These are phyloP conservation scores for Lantana camara DNA, from an alignment of 257 asterid species.

Conservation along the genomic window DNA sequence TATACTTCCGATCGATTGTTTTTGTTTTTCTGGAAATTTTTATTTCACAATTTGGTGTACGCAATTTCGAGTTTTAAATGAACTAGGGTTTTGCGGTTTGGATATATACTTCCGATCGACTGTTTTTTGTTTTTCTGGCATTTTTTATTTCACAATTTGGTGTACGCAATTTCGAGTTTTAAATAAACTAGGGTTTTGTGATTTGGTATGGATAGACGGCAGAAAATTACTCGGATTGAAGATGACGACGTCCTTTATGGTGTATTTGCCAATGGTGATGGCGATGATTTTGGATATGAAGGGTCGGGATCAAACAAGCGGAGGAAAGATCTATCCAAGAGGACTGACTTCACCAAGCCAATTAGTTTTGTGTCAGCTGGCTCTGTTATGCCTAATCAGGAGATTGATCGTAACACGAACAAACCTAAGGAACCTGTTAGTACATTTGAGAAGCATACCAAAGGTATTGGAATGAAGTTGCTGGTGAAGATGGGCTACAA, in stretches of 20 bases:
- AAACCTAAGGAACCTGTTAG: constrained; percentile 52
- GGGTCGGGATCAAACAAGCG: constrained; percentile 71
- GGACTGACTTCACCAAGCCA: constrained; percentile 65
- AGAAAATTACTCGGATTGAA: constrained; percentile 63
- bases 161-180: too few species aligned
- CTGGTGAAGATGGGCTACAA: constrained; percentile 87
- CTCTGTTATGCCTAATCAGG: constrained; percentile 61
- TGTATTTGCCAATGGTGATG: constrained; percentile 72
- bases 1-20: too few species aligned
- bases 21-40: too few species aligned
- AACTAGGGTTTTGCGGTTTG: too few species aligned
- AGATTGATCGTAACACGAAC: constrained; percentile 47
- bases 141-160: too few species aligned
- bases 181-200: too few species aligned
- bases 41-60: too few species aligned
- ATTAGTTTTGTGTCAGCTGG: constrained; percentile 75
- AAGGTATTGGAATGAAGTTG: constrained; percentile 76
- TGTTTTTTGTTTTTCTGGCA: too few species aligned
- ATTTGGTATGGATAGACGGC: constrained; percentile 70
- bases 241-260: constrained; percentile 79
- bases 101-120: too few species aligned
- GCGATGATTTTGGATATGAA: constrained; percentile 68
- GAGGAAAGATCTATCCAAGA: constrained; percentile 51
- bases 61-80: too few species aligned
- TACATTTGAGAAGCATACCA: too few species aligned